phyloP scores from a whole-genome alignment of 495 filamentous ascomycete species.

The Penicillium salamii region DNA sequence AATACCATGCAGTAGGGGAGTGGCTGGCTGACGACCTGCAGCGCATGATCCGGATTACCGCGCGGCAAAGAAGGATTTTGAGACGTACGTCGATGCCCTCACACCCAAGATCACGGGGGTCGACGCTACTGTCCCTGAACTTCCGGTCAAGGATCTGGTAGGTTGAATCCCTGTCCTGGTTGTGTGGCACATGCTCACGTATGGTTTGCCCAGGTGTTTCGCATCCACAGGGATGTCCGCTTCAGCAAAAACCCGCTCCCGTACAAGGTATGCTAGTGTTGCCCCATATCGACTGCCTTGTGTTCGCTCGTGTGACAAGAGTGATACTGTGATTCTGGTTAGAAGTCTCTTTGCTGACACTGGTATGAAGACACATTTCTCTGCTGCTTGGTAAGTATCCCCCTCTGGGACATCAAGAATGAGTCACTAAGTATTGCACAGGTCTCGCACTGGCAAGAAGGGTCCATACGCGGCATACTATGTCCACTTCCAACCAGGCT shows the following conservation, averaged over 20 bases:
- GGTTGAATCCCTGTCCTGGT: slow-evolving; percentile 12
- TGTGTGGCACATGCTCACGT: slow-evolving; percentile 1
- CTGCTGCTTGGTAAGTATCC: slow-evolving; percentile 66
- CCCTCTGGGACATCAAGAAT: neutral
- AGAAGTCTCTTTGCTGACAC: slow-evolving; percentile 25
- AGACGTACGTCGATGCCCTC: slow-evolving; percentile 66
- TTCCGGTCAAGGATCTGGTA: slow-evolving; percentile 77
- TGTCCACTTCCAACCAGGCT: slow-evolving; percentile 59
- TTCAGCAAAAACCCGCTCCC: slow-evolving; percentile 79
- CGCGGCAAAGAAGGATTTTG: slow-evolving; percentile 72
- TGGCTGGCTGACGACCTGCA: slow-evolving; percentile 27
- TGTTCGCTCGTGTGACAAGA: slow-evolving; percentile 1
- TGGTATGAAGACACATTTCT: slow-evolving; percentile 63
- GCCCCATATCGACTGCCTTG: neutral
- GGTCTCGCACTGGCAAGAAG: slow-evolving; percentile 80
- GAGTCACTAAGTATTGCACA: slow-evolving; percentile 29
- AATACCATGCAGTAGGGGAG: slow-evolving; percentile 2
- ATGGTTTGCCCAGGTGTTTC: slow-evolving; percentile 55
- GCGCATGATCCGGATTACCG: slow-evolving; percentile 76
- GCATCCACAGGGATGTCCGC: slow-evolving; percentile 79
- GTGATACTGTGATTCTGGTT: slow-evolving; percentile 20
- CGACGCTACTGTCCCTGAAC: slow-evolving; percentile 78
- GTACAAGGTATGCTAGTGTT: slow-evolving; percentile 64
- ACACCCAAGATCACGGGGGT: slow-evolving; percentile 65
- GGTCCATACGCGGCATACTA: slow-evolving; percentile 86